Conservation (phyloP, 2,329 filamentous ascomycete species). For the Colletotrichum cordylinicola region DNA sequence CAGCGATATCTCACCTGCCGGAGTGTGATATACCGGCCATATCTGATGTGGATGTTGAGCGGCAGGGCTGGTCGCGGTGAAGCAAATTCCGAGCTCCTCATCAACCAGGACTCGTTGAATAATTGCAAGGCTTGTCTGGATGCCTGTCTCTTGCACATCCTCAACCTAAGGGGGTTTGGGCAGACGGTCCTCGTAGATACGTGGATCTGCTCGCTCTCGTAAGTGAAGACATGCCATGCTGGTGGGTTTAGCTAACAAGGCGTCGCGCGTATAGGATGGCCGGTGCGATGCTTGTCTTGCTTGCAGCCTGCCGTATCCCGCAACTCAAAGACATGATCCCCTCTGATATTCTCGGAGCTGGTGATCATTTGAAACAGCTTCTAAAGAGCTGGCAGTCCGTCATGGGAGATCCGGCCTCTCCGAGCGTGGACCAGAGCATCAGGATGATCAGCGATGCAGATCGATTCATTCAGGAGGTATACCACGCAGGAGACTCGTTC, state of each 20-base stretch:
- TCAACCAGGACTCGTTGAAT: constrained; percentile 38
- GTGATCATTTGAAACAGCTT: constrained; percentile 44
- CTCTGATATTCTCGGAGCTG: constrained; percentile 42
- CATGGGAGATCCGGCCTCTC: constrained; percentile 43
- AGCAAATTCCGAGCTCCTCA: constrained; percentile 27
- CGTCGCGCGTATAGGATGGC: constrained; percentile 43
- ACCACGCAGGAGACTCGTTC: constrained; percentile 23
- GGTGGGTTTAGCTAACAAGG: neutral
- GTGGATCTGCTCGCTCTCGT: constrained; percentile 61
- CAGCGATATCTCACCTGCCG: constrained; percentile 58
- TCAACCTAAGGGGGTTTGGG: constrained; percentile 51
- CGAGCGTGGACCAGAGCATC: constrained; percentile 52
- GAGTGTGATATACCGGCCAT: constrained; percentile 58
- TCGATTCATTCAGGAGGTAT: constrained; percentile 43
- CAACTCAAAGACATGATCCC: constrained; percentile 42
- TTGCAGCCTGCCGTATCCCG: constrained; percentile 48
- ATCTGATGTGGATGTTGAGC: constrained; percentile 55
- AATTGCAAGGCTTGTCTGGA: constrained; percentile 52
- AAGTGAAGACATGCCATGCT: constrained; percentile 24
- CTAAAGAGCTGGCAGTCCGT: constrained; percentile 48
- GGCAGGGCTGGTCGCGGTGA: constrained; percentile 33
- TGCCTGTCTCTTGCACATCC: constrained; percentile 52
- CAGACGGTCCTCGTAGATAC: constrained; percentile 59
- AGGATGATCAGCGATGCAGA: constrained; percentile 50
- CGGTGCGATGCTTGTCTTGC: constrained; percentile 52